Percentiles rank a stretch among this genome's conserved stretches.
These are phyloP conservation scores for Cajanus cajan DNA, from an alignment of 306 rosid genomes.

Conservation along the genomic window DNA sequence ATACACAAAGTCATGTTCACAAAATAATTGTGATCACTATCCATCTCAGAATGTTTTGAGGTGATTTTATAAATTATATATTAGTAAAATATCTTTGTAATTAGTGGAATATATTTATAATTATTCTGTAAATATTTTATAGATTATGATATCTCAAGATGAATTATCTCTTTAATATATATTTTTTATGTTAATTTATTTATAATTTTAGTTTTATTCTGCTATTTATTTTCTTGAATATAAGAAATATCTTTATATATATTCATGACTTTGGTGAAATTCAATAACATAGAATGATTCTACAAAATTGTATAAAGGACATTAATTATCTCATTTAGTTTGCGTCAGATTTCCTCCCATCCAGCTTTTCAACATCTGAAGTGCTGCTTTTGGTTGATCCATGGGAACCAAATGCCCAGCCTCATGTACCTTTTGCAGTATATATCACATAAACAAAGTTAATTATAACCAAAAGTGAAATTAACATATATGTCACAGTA, in stretches of 20 bases:
- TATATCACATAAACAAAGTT: not conserved
- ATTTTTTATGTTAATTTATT: too few species aligned
- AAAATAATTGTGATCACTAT: not conserved
- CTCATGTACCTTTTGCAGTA: conserved; percentile 40
- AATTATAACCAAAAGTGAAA: not conserved
- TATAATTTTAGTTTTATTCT: too few species aligned
- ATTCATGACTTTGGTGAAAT: too few species aligned
- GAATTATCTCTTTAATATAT: too few species aligned
- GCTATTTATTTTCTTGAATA: too few species aligned
- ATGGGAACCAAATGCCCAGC: conserved; percentile 96
- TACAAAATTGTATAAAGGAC: too few species aligned
- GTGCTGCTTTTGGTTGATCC: conserved; percentile 90
- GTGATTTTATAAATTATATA: conserved; percentile 7
- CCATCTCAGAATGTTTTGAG: not conserved
- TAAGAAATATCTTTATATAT: too few species aligned
- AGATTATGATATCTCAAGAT: too few species aligned
- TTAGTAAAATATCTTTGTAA: too few species aligned
- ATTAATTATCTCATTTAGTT: conserved; percentile 3
- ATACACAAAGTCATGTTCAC: not conserved
- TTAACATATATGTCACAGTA: not conserved
- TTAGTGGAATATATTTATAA: too few species aligned
- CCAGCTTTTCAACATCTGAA: conserved; percentile 70
- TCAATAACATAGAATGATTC: too few species aligned
- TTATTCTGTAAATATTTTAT: too few species aligned
- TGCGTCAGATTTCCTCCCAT: conserved; percentile 50